Evolutionary conservation across 345 rosid genomes (phyloP), one percentile per base, ranked within the genome.

Genomic region (Cardamine chenopodiifolia): DNA sequence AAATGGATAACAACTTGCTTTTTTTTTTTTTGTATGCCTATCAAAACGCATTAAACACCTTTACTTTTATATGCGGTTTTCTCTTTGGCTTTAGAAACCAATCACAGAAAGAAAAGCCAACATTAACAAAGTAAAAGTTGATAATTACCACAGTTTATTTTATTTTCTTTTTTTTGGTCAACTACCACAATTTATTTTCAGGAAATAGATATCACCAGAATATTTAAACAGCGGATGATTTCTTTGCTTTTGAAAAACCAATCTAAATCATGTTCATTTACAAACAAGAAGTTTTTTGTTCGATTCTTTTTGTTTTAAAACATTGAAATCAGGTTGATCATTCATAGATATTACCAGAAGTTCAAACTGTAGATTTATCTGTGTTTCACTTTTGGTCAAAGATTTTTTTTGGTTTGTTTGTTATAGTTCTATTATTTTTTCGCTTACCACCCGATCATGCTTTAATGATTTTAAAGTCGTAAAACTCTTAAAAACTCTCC

Each of bases 41-140:
- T 42, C 52, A 35, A 62, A 34, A 25, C 52, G 67, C 67, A 34
- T 34, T 6, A 59, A 59, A 29, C 37, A n/a, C 20, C 35, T 55
- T 55, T 55, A 55, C 61, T 29, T 56, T n/a, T 8, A 19, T 8
- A 55, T 26, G 59, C 19, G 13, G 7, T 28, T 55, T 13, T 4
- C 29, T 56, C 37, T 29, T 56, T n/a, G 61, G 61, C 61, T 56
- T 56, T 29, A 8, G 14, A 4, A 29, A 56, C 61, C 48, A 42
- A 42, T 14, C 45, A 4, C 7, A 55, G 32, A 55, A 26, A 26
- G 58, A 0, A 25, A 25, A 53, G 32, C 10, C 34, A 53, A 25
- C n/a, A 29, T 53, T 55, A 3, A 55, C 3, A 54, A 54, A 14
- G 14, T 8, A 54, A 14, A 55, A 55, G 12, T 55, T 48, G 8